Percentiles rank a stretch among this genome's conserved stretches.
Evolutionary conservation across 163 green algal genomes (phyloP).

Genomic region (Coccomyxa subellipsoidea): DNA sequence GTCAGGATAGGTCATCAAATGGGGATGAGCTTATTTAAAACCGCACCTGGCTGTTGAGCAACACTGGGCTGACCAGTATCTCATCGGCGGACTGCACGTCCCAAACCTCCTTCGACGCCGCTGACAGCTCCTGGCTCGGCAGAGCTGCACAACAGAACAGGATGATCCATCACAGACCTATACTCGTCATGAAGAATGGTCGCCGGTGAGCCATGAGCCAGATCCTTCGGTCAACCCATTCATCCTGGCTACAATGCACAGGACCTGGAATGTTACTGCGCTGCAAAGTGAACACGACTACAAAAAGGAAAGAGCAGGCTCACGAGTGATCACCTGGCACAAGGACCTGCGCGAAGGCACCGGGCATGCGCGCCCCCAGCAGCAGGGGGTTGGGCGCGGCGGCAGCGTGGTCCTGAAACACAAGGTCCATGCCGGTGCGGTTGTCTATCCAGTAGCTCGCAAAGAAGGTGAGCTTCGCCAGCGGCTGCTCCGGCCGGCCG

Average conservation of each 20-base stretch:
- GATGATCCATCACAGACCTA: too few species aligned
- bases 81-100: neutral
- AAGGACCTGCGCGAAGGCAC: slow-evolving; percentile 45
- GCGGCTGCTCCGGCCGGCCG: slow-evolving; percentile 12
- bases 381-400: slow-evolving; percentile 31
- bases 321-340: slow-evolving; percentile 41
- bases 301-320: too few species aligned
- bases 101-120: slow-evolving; percentile 4
- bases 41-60: slow-evolving; percentile 71
- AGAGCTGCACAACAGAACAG: neutral
- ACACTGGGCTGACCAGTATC: slow-evolving; percentile 34
- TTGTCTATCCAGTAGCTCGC: slow-evolving; percentile 84
- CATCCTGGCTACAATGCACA: too few species aligned
- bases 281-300: too few species aligned
- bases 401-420: slow-evolving; percentile 56
- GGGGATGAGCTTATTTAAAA: too few species aligned
- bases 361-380: slow-evolving; percentile 29
- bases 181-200: too few species aligned
- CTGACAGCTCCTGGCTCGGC: slow-evolving; percentile 3
- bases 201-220: too few species aligned
- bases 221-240: too few species aligned
- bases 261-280: too few species aligned
- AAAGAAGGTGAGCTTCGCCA: slow-evolving; percentile 56
- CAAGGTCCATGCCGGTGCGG: slow-evolving; percentile 71
- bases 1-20: too few species aligned